Evolutionary conservation across 176 grass and related monocot species (phyloP).

Genomic region (Phoenix dactylifera): DNA sequence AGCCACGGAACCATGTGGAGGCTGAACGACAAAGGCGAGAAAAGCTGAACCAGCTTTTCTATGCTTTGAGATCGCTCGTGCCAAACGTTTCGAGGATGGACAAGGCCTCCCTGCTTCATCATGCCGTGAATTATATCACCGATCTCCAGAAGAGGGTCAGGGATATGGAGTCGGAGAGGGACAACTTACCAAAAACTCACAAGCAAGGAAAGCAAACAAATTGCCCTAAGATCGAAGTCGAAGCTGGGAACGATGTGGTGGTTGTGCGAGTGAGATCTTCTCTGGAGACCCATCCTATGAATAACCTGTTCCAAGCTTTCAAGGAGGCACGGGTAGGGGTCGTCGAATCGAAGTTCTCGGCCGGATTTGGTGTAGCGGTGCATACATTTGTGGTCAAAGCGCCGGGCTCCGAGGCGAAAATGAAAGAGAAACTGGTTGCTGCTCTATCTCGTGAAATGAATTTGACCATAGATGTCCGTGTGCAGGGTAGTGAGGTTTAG

Average conservation of each 20-base stretch:
- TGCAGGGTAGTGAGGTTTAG: slow-evolving; percentile 17
- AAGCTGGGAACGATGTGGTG: slow-evolving; percentile 71
- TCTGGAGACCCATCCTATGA: slow-evolving; percentile 55
- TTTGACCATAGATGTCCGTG: slow-evolving; percentile 6
- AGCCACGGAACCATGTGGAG: slow-evolving; percentile 92
- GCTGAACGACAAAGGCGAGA: slow-evolving; percentile 95
- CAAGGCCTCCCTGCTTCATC: slow-evolving; percentile 81
- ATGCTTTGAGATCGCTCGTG: slow-evolving; percentile 76
- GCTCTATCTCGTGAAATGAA: slow-evolving; percentile 53
- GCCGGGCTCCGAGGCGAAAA: slow-evolving; percentile 64
- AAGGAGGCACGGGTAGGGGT: slow-evolving; percentile 61
- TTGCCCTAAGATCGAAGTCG: slow-evolving; percentile 69
- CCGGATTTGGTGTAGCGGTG: slow-evolving; percentile 38
- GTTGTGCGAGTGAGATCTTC: slow-evolving; percentile 72
- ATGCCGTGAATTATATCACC: slow-evolving; percentile 83
- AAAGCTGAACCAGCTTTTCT: slow-evolving; percentile 94
- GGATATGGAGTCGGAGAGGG: slow-evolving; percentile 79
- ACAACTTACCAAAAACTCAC: slow-evolving; percentile 32
- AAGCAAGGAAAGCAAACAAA: slow-evolving; percentile 23
- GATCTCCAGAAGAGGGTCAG: slow-evolving; percentile 91
- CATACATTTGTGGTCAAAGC: slow-evolving; percentile 82
- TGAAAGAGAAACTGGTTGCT: slow-evolving; percentile 64
- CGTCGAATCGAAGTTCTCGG: slow-evolving; percentile 56
- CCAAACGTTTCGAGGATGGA: slow-evolving; percentile 25
- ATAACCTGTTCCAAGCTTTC: slow-evolving; percentile 65